Evolutionary conservation across 306 rosid species (phyloP).

Genomic region (Hylodesmum podocarpum): DNA sequence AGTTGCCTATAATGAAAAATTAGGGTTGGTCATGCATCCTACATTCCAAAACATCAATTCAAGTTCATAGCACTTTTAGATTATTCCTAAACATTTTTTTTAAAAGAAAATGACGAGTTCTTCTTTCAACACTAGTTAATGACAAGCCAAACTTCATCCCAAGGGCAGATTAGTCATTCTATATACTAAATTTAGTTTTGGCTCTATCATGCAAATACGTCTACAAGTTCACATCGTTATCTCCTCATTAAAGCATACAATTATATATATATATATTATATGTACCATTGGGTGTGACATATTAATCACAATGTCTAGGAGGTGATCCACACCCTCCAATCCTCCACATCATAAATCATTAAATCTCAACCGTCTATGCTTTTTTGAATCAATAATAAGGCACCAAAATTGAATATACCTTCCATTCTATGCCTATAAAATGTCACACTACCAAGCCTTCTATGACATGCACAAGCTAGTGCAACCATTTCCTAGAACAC

Average conservation of each 20-base stretch:
- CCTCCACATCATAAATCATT: conserved; percentile 13
- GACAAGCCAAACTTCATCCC: not conserved
- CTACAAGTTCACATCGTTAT: conserved; percentile 28
- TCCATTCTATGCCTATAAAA: conserved; percentile 40
- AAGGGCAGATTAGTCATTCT: not conserved
- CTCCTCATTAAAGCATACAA: conserved; percentile 28
- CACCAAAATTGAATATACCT: conserved; percentile 6
- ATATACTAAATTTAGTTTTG: conserved; percentile 15
- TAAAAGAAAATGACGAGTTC: not conserved
- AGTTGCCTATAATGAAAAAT: conserved; percentile 20
- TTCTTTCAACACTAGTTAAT: not conserved
- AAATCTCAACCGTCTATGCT: conserved; percentile 43
- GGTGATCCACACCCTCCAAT: conserved; percentile 30
- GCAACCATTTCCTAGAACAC: not conserved
- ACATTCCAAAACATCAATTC: conserved; percentile 25
- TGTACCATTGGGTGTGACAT: not conserved
- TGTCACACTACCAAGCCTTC: not conserved
- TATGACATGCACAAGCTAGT: not conserved
- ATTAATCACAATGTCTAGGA: not conserved
- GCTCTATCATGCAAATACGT: not conserved
- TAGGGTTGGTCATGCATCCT: not conserved
- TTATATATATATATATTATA: conserved; percentile 24
- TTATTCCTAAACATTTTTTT: conserved; percentile 31
- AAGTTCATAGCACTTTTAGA: conserved; percentile 22
- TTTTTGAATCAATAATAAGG: not conserved